phyloP scores from a whole-genome alignment of 2,329 filamentous ascomycete species.

The Aspergillus awamori region DNA sequence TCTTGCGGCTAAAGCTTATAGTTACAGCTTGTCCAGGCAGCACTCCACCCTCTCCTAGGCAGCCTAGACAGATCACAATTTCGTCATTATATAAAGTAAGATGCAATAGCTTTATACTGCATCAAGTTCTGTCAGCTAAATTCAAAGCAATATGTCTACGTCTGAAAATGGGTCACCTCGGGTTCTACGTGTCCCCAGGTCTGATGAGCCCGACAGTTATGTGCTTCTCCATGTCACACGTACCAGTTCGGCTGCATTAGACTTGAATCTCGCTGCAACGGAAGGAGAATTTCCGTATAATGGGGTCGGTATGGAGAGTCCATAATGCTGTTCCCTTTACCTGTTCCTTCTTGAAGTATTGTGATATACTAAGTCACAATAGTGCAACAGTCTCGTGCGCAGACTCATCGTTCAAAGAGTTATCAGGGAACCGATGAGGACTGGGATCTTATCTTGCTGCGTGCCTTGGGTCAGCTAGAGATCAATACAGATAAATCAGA shows the following conservation, averaged over 20 bases:
- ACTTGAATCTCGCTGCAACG: conserved; percentile 60
- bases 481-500: conserved; percentile 19
- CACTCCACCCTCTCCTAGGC: not conserved
- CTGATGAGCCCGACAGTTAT: conserved; percentile 42
- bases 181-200: conserved; percentile 55
- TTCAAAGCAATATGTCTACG: conserved; percentile 11
- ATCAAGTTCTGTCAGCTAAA: not conserved
- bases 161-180: conserved; percentile 22
- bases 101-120: not conserved
- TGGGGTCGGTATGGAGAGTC: conserved; percentile 43
- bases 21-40: not conserved
- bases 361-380: conserved; percentile 17
- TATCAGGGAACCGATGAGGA: conserved; percentile 49
- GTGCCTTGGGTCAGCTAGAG: conserved; percentile 37
- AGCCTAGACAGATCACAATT: not conserved
- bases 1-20: not conserved
- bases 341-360: not conserved
- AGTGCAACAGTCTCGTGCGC: conserved; percentile 44
- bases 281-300: conserved; percentile 61
- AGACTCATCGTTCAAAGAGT: conserved; percentile 44
- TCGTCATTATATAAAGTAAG: not conserved
- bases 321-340: not conserved
- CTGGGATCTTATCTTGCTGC: conserved; percentile 42
- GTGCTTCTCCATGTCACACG: conserved; percentile 56
- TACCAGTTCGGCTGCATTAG: conserved; percentile 45